These are phyloP conservation scores for Irpex sp. DNA, from an alignment of 1,284 basidiomycete genomes.

Conservation along the genomic window DNA sequence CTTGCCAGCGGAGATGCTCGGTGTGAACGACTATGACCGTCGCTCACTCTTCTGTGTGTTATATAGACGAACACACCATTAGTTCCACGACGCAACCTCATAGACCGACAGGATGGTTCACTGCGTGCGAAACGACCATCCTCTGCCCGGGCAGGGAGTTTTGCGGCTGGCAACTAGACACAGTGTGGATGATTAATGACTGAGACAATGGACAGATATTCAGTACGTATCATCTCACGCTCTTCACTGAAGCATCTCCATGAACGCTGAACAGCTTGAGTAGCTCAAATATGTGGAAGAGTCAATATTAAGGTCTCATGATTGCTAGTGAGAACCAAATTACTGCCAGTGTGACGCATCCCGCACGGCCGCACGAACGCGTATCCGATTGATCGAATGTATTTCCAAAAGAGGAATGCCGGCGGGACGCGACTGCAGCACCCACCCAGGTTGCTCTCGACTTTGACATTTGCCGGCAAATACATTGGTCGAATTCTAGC, in stretches of 20 bases:
- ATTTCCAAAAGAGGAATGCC: not conserved
- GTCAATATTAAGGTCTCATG: no score
- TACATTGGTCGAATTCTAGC: not conserved
- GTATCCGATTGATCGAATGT: not conserved
- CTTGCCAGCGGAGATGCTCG: not conserved
- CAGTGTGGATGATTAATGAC: not conserved
- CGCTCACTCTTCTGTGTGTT: not conserved
- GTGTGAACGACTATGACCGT: not conserved
- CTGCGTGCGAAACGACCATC: not conserved
- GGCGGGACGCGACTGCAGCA: not conserved
- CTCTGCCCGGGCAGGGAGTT: not conserved
- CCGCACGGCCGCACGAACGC: no score
- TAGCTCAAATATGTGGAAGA: no score
- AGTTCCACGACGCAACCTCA: not conserved
- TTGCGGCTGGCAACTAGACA: not conserved
- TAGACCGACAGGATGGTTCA: not conserved
- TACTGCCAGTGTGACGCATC: no score
- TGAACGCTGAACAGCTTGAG: no score
- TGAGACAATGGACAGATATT: not conserved
- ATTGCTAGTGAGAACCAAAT: no score
- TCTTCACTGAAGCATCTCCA: no score
- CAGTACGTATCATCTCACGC: no score
- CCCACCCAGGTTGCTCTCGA: not conserved
- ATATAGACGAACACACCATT: not conserved
- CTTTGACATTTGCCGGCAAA: not conserved